Evolutionary conservation across 139 green algal genomes (phyloP), one percentile per base, ranked within the genome.

Genomic region (Tetradesmus obliquus): DNA sequence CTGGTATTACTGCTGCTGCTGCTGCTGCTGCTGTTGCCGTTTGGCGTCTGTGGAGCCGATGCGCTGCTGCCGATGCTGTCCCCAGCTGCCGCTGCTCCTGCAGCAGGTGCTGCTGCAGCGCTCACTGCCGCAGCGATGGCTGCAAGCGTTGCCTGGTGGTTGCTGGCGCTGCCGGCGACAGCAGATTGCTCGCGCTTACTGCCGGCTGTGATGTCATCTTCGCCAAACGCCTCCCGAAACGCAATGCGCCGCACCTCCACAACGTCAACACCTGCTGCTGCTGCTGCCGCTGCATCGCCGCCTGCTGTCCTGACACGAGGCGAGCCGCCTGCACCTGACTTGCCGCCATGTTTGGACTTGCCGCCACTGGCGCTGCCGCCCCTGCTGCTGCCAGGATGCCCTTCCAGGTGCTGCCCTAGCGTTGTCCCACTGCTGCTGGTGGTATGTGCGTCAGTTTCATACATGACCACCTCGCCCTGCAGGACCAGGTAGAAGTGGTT

Each of bases 401-500:
- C 74, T 51, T 15, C 72, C 80, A 22, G 69, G 51, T 82, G 45
- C 5, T 82, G 85, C n/a, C n/a, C 74, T 57, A n/a, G 32, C 24
- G 3, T 13, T 69, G 66, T 5, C 32, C 51, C 20, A 45, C 66
- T 69, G 69, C 66, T 82, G 87, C 51, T 79, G 87, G 9, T 71
- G 81, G 15, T 86, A 3, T 71, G 17, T 5, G 45, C 54, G 51
- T 72, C 87, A 3, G 13, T 10, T 51, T 91, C 88, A 79, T 80
- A 91, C 74, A 91, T 86, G 3, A 76, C 57, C 22, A 91, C 88
- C 62, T 91, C 88, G 2, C 88, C 88, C 45, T 2, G 2, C 5
- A 87, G n/a, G 2, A 91, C 88, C 3, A 91, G 24, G 22, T 91
- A 91, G 3, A 91, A 80, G 12, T 87, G 58, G 4, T 74, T 79